A percentile compares a stretch with the other conserved stretches of the same genome.
These are phyloP conservation scores for Sicyos baderoa DNA, from an alignment of 306 rosid species.

Conservation along the genomic window DNA sequence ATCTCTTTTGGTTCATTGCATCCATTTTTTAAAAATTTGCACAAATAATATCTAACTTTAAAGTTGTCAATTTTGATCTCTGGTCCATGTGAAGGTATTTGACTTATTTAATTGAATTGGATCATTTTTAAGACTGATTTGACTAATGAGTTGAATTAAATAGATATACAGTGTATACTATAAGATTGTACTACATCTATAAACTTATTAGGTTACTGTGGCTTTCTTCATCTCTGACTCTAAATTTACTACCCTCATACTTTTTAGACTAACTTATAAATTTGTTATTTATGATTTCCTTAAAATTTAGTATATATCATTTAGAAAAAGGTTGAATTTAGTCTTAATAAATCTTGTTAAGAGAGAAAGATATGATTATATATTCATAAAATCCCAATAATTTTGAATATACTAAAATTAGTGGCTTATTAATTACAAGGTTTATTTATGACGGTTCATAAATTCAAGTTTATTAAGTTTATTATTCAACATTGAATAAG, in stretches of 20 bases:
- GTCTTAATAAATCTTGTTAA: no score
- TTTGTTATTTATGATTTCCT: no score
- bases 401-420: no score
- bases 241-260: background rate
- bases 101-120: background rate
- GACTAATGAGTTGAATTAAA: no score
- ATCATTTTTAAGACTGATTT: background rate
- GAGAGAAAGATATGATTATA: no score
- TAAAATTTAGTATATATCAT: no score
- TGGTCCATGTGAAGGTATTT: background rate
- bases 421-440: background rate
- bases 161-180: no score
- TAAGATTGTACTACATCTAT: background rate
- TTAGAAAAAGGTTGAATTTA: background rate
- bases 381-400: no score
- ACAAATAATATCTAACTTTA: background rate
- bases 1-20: constrained; percentile 7
- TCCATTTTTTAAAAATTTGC: background rate
- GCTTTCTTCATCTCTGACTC: background rate
- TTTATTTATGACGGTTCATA: no score
- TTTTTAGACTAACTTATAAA: no score
- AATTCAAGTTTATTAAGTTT: background rate
- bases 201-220: background rate
- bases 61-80: background rate
- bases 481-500: no score